Evolutionary conservation across 2,329 filamentous ascomycete species (phyloP).

Genomic region (Daldinia eschscholtzii): DNA sequence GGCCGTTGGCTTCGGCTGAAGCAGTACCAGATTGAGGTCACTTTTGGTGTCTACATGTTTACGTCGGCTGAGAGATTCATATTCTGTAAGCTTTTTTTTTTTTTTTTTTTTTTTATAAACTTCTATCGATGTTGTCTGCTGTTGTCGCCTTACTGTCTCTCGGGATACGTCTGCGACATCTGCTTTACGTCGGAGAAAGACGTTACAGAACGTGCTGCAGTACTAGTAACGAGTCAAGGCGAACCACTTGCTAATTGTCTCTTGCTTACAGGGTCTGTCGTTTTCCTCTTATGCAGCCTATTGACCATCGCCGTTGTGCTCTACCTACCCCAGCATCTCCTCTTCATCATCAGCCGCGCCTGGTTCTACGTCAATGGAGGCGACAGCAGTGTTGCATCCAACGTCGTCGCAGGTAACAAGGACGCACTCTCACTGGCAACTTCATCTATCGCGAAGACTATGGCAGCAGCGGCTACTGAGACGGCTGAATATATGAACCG

Average conservation of each 20-base stretch:
- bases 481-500: slow-evolving; percentile 51
- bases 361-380: slow-evolving; percentile 97
- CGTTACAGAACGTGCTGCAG: background rate
- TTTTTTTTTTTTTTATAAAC: background rate
- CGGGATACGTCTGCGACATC: background rate
- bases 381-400: slow-evolving; percentile 55
- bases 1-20: slow-evolving; percentile 92
- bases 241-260: slow-evolving; percentile 12
- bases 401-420: slow-evolving; percentile 58
- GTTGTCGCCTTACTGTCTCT: slow-evolving; percentile 7
- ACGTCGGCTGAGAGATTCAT: slow-evolving; percentile 96
- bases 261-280: slow-evolving; percentile 78
- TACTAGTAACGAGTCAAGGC: too few relatives aligned
- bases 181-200: background rate
- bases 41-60: slow-evolving; percentile 96
- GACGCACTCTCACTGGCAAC: slow-evolving; percentile 58
- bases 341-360: slow-evolving; percentile 83
- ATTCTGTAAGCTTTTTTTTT: slow-evolving; percentile 78
- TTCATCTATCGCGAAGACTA: slow-evolving; percentile 48
- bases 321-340: slow-evolving; percentile 93
- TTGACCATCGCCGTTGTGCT: slow-evolving; percentile 87
- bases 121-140: background rate
- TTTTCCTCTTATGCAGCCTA: slow-evolving; percentile 90
- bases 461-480: slow-evolving; percentile 48
- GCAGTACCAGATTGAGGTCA: slow-evolving; percentile 98